These are phyloP conservation scores for Juglanconis sp. DNA, from an alignment of 2,329 filamentous ascomycete genomes.

Conservation along the genomic window DNA sequence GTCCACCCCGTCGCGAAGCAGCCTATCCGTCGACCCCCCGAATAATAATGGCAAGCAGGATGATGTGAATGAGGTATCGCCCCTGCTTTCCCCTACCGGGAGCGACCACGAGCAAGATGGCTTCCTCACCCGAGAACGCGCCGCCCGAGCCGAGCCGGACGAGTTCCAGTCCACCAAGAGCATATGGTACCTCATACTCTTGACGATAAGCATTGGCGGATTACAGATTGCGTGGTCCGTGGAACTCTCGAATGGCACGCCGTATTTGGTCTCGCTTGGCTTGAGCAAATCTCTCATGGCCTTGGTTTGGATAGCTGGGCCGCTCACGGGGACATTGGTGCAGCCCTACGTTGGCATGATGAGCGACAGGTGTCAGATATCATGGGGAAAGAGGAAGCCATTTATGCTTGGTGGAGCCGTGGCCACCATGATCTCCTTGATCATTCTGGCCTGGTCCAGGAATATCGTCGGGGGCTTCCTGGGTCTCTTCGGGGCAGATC, in stretches of 20 bases:
- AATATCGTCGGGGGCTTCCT: constrained; percentile 69
- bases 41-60: constrained; percentile 21
- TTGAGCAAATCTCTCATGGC: constrained; percentile 81
- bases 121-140: constrained; percentile 28
- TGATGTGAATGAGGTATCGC: constrained; percentile 42
- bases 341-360: constrained; percentile 81
- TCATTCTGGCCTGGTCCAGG: constrained; percentile 70
- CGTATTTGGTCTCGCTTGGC: constrained; percentile 75
- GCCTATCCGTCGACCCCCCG: constrained; percentile 21
- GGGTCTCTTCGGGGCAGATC: constrained; percentile 66
- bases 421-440: constrained; percentile 64
- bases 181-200: constrained; percentile 76
- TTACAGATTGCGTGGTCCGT: constrained; percentile 95
- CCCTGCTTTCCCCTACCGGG: constrained; percentile 42
- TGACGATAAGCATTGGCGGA: constrained; percentile 84
- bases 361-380: constrained; percentile 71
- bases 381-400: constrained; percentile 76
- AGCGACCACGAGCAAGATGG: constrained; percentile 31
- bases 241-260: constrained; percentile 88
- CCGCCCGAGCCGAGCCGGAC: constrained; percentile 35
- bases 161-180: constrained; percentile 69
- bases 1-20: constrained; percentile 20
- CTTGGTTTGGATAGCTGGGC: constrained; percentile 80
- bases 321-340: constrained; percentile 72
- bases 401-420: constrained; percentile 72